phyloP scores from a whole-genome alignment of 352 stramenopile species.

The Phytopythium litorale region DNA sequence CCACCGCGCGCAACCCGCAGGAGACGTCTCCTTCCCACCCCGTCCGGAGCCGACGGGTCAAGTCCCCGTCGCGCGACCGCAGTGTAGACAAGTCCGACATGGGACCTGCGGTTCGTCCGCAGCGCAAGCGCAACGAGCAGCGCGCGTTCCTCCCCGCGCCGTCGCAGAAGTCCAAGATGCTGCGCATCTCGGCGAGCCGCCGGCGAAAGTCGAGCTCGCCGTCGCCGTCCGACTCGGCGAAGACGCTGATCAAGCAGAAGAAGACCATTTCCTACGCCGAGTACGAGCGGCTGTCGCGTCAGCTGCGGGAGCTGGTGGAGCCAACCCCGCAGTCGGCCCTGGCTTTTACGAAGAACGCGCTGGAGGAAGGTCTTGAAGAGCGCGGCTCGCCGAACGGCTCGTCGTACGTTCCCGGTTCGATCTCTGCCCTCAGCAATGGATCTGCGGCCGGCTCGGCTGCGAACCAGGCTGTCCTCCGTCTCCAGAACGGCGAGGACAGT shows the following conservation, averaged over 20 bases:
- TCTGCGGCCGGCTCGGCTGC: conserved; percentile 12
- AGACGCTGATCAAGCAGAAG: conserved; percentile 67
- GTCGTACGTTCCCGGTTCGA: conserved; percentile 39
- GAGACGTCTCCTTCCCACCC: background rate
- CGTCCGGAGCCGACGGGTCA: background rate
- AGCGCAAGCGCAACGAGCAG: conserved; percentile 39
- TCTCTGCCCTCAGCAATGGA: conserved; percentile 21
- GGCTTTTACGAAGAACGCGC: conserved; percentile 47
- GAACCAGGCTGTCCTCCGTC: background rate
- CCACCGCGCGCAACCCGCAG: conserved; percentile 2
- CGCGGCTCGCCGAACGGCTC: conserved; percentile 20
- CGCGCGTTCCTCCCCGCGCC: conserved; percentile 37
- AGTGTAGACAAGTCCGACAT: conserved; percentile 19
- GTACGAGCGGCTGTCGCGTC: conserved; percentile 60
- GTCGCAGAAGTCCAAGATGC: conserved; percentile 44
- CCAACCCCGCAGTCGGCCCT: conserved; percentile 52
- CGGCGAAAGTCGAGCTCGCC: conserved; percentile 25
- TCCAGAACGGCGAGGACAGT: conserved; percentile 11
- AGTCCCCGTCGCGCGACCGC: conserved; percentile 26
- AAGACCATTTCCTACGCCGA: conserved; percentile 78
- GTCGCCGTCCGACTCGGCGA: conserved; percentile 44
- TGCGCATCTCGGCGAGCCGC: conserved; percentile 27
- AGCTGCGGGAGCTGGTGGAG: conserved; percentile 67
- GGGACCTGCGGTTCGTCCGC: conserved; percentile 24
- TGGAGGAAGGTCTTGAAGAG: conserved; percentile 40